Conservation (phyloP, 1,284 basidiomycete genomes). For the Irpex sp. region DNA sequence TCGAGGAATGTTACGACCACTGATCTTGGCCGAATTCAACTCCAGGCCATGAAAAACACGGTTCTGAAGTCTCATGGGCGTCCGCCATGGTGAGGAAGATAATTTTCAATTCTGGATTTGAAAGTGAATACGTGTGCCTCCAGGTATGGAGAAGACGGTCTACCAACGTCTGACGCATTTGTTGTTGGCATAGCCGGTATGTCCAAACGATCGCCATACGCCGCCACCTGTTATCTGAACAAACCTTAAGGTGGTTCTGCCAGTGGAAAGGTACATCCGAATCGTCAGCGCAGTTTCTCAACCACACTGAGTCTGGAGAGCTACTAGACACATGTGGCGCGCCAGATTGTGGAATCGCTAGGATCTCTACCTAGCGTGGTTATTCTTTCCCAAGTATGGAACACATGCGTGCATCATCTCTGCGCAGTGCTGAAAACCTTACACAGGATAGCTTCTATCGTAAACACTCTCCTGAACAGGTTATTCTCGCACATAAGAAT, state of each 20-base stretch:
- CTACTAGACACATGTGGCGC: conserved; percentile 84
- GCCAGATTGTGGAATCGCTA: conserved; percentile 78
- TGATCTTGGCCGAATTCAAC: conserved; percentile 7
- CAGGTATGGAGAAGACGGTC: conserved; percentile 77
- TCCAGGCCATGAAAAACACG: conserved; percentile 62
- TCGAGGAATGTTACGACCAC: conserved; percentile 8
- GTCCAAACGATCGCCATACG: conserved; percentile 16
- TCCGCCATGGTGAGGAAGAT: conserved; percentile 63
- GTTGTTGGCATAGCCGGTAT: conserved; percentile 91
- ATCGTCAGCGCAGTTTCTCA: conserved; percentile 9
- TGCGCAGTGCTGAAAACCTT: background rate
- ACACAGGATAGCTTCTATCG: conserved; percentile 93
- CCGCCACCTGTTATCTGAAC: conserved; percentile 6
- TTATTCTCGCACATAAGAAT: conserved; percentile 80
- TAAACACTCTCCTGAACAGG: conserved; percentile 73
- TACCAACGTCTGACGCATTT: conserved; percentile 72
- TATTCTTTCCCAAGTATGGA: conserved; percentile 75
- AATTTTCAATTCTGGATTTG: background rate
- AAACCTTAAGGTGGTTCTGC: conserved; percentile 73
- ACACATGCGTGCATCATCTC: conserved; percentile 7
- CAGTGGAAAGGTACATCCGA: conserved; percentile 76
- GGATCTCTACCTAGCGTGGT: conserved; percentile 86
- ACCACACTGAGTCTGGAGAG: background rate
- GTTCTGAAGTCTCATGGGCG: conserved; percentile 81
- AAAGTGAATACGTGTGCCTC: conserved; percentile 9